These are phyloP conservation scores for Aspergillus intermedius DNA, from an alignment of 2,329 filamentous ascomycete species.

Conservation along the genomic window DNA sequence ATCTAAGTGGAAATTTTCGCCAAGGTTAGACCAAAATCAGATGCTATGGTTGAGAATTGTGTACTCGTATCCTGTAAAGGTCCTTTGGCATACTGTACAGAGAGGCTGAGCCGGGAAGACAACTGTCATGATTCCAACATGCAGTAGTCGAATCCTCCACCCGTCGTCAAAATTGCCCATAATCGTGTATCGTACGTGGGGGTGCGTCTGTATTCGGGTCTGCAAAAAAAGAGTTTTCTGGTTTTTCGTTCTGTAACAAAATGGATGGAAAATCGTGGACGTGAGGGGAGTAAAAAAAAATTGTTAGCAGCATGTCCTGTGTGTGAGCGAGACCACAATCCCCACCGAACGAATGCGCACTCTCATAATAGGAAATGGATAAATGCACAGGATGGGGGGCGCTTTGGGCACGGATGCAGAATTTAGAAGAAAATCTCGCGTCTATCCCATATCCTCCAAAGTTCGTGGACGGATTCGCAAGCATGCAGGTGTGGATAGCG, in stretches of 20 bases:
- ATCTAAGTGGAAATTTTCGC: background rate
- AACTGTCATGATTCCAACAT: too few relatives aligned
- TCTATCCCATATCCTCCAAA: background rate
- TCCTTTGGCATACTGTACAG: too few relatives aligned
- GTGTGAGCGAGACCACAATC: background rate
- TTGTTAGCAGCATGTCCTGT: background rate
- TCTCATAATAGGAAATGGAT: background rate
- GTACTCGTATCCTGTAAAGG: too few relatives aligned
- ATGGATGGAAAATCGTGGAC: too few relatives aligned
- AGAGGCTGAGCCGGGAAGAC: too few relatives aligned
- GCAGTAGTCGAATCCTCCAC: too few relatives aligned
- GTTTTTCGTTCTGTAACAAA: too few relatives aligned
- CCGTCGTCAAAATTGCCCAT: too few relatives aligned
- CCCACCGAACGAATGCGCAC: background rate
- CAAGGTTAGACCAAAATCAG: background rate
- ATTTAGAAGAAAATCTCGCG: background rate
- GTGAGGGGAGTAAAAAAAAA: too few relatives aligned
- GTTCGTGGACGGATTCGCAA: conserved; percentile 13
- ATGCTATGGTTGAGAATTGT: background rate
- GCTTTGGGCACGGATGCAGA: conserved; percentile 9
- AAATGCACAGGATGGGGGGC: background rate
- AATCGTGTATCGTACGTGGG: too few relatives aligned
- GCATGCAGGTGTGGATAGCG: conserved; percentile 17
- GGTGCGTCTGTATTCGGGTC: too few relatives aligned
- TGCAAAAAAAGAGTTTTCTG: too few relatives aligned